Percentiles rank a stretch among this genome's conserved stretches.
Evolutionary conservation across 345 rosid species (phyloP).

Genomic region (Eucalyptus decipiens): DNA sequence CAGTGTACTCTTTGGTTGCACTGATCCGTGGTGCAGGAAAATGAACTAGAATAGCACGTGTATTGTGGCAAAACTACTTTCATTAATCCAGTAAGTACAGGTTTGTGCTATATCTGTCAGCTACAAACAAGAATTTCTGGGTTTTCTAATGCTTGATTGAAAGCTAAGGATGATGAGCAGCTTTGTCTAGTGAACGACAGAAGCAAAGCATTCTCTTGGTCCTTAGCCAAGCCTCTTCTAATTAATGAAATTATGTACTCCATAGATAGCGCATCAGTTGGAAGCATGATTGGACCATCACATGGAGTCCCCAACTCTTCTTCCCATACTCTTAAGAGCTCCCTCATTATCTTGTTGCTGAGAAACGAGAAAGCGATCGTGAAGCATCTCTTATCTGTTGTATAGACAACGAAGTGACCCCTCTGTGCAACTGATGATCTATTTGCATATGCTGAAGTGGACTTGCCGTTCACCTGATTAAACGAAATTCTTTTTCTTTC

Average conservation of each 20-base stretch:
- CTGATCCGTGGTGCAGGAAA: neutral
- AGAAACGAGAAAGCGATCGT: constrained; percentile 4
- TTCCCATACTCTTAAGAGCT: neutral
- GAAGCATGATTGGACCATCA: neutral
- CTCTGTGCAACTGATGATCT: neutral
- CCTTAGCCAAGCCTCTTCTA: neutral
- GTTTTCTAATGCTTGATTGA: neutral
- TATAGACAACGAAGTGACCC: constrained; percentile 15
- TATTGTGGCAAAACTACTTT: neutral
- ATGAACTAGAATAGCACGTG: neutral
- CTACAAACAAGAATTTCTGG: neutral
- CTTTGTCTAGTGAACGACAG: neutral
- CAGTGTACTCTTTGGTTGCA: neutral
- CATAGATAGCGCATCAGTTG: neutral
- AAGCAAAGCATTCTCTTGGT: constrained; percentile 13
- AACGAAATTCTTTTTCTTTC: neutral
- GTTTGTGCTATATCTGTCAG: neutral
- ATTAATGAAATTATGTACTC: constrained; percentile 5
- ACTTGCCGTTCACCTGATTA: neutral
- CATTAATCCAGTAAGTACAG: neutral
- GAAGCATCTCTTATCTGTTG: neutral
- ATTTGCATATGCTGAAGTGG: neutral
- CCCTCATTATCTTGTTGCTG: neutral
- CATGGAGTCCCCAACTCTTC: neutral
- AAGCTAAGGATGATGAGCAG: neutral